Conservation (phyloP, 2,329 filamentous ascomycete species). For the Ascocoryne sarcoides region DNA sequence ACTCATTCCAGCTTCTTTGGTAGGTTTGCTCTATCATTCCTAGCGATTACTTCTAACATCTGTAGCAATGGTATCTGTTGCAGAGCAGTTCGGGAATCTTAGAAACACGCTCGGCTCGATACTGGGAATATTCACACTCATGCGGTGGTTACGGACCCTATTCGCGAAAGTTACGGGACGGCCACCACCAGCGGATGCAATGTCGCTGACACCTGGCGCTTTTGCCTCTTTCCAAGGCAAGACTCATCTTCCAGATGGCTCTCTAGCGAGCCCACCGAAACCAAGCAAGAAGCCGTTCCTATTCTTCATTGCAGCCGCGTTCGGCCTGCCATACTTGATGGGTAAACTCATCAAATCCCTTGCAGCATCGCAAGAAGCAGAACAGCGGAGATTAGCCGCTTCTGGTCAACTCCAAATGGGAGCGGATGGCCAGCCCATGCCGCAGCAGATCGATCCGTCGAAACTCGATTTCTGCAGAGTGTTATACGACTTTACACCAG, state of each 20-base stretch:
- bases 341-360: slow-evolving; percentile 85
- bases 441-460: slow-evolving; percentile 63
- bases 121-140: slow-evolving; percentile 87
- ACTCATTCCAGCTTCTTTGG: slow-evolving; percentile 98
- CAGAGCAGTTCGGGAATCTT: slow-evolving; percentile 91
- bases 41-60: slow-evolving; percentile 14
- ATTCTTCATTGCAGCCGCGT: slow-evolving; percentile 90
- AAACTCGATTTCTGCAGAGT: slow-evolving; percentile 96
- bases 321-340: slow-evolving; percentile 95
- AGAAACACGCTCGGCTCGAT: slow-evolving; percentile 89
- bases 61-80: slow-evolving; percentile 92
- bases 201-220: slow-evolving; percentile 76
- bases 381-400: slow-evolving; percentile 49
- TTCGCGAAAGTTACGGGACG: slow-evolving; percentile 90
- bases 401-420: slow-evolving; percentile 44
- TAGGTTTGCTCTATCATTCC: slow-evolving; percentile 38
- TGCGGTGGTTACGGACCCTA: slow-evolving; percentile 88
- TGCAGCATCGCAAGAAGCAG: slow-evolving; percentile 76
- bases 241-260: slow-evolving; percentile 52
- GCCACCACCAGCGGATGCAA: slow-evolving; percentile 79
- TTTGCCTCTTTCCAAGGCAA: slow-evolving; percentile 85
- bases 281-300: slow-evolving; percentile 93
- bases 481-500: slow-evolving; percentile 86
- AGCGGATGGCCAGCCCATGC: slow-evolving; percentile 36
- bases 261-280: slow-evolving; percentile 47